Percentiles rank a stretch among this genome's conserved stretches.
Evolutionary conservation across 169 alveolate genomes (phyloP).

Genomic region (Plasmodium relictum): DNA sequence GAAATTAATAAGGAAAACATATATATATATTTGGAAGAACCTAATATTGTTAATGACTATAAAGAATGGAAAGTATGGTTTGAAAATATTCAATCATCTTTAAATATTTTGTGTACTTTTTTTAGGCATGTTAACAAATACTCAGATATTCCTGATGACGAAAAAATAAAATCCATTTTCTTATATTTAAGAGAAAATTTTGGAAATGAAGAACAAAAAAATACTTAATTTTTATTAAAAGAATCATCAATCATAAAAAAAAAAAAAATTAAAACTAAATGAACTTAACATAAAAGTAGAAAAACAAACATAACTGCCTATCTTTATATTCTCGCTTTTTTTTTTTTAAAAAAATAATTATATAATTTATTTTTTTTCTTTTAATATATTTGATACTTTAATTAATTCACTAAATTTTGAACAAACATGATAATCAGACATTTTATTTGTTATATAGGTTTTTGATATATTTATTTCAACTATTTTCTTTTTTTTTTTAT

Average conservation of each 20-base stretch:
- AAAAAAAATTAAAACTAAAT: neutral
- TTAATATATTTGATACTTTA: constrained; percentile 18
- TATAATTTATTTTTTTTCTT: neutral
- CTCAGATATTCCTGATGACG: constrained; percentile 48
- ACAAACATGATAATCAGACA: constrained; percentile 54
- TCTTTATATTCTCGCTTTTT: neutral
- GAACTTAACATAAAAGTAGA: neutral
- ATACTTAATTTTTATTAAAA: neutral
- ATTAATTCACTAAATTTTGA: constrained; percentile 58
- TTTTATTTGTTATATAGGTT: constrained; percentile 42
- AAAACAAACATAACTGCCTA: neutral
- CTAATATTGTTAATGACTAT: constrained; percentile 40
- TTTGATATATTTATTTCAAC: constrained; percentile 49
- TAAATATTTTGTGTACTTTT: constrained; percentile 42
- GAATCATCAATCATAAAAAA: neutral
- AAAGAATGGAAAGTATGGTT: constrained; percentile 59
- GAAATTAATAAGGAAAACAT: constrained; percentile 42
- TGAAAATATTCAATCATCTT: constrained; percentile 25
- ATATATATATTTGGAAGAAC: constrained; percentile 60
- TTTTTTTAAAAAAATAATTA: neutral
- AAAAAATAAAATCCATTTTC: constrained; percentile 34
- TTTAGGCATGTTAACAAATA: constrained; percentile 53
- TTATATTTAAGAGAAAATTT: constrained; percentile 38
- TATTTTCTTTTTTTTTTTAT: constrained; percentile 55
- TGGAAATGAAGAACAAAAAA: neutral